Evolutionary conservation across 176 grass and related monocot genomes (phyloP).

Genomic region (Phyllostachys edulis): DNA sequence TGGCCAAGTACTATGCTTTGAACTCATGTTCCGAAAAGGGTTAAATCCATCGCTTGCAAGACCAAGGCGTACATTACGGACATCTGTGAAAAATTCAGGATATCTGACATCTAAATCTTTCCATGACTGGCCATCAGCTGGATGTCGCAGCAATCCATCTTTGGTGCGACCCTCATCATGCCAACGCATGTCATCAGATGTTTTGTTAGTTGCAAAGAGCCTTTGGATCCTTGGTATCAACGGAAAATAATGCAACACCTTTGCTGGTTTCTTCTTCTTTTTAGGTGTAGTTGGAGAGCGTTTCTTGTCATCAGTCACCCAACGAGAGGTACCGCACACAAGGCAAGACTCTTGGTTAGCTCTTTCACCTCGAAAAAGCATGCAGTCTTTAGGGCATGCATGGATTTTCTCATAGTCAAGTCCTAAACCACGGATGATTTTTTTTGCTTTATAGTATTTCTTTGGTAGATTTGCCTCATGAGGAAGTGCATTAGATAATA

Average conservation of each 20-base stretch:
- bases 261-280: background rate
- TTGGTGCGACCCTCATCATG: conserved; percentile 13
- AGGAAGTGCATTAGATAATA: background rate
- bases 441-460: conserved; percentile 17
- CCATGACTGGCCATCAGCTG: background rate
- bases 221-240: conserved; percentile 28
- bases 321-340: background rate
- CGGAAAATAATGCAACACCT: conserved; percentile 34
- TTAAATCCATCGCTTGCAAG: conserved; percentile 10
- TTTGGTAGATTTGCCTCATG: background rate
- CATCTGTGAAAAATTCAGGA: background rate
- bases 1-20: conserved; percentile 23
- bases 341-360: background rate
- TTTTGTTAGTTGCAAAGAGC: conserved; percentile 8
- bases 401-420: conserved; percentile 7
- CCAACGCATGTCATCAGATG: background rate
- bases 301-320: background rate
- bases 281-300: background rate
- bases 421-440: background rate
- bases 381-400: conserved; percentile 34
- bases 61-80: background rate
- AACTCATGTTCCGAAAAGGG: background rate
- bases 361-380: background rate
- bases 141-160: background rate
- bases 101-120: background rate